Percentiles rank a stretch among this genome's conserved stretches.
These are phyloP conservation scores for Urtica urens DNA, from an alignment of 306 rosid genomes.

Conservation along the genomic window DNA sequence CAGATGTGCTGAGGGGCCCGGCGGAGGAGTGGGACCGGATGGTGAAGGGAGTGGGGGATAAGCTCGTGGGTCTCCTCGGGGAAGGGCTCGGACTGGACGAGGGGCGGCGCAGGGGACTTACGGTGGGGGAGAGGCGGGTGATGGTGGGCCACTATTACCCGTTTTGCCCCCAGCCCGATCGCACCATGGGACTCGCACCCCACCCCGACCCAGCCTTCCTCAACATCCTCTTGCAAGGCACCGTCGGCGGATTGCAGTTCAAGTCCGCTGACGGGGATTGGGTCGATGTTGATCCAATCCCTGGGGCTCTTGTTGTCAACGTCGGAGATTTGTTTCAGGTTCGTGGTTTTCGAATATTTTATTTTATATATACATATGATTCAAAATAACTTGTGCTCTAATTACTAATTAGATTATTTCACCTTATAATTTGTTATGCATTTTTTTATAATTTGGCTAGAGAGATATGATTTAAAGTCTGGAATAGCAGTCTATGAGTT, in stretches of 20 bases:
- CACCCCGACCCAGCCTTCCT: slow-evolving; percentile 73
- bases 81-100: slow-evolving; percentile 36
- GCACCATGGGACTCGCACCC: slow-evolving; percentile 50
- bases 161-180: slow-evolving; percentile 33
- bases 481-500: no score
- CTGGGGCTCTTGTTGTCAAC: slow-evolving; percentile 65
- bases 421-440: no score
- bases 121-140: slow-evolving; percentile 20
- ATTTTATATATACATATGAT: no score
- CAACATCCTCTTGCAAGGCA: slow-evolving; percentile 60
- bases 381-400: no score
- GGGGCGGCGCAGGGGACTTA: slow-evolving; percentile 20
- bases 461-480: no score
- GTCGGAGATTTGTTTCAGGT: slow-evolving; percentile 85
- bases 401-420: no score
- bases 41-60: slow-evolving; percentile 32
- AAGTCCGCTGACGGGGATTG: slow-evolving; percentile 35
- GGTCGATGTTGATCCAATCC: slow-evolving; percentile 58
- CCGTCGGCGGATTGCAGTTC: slow-evolving; percentile 74
- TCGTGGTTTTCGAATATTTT: background rate
- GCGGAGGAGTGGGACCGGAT: slow-evolving; percentile 41
- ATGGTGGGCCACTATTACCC: slow-evolving; percentile 36
- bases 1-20: slow-evolving; percentile 33
- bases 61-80: slow-evolving; percentile 18
- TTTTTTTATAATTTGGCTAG: no score